These are phyloP conservation scores for Citrus australasica DNA, from an alignment of 345 rosid species.

Conservation along the genomic window DNA sequence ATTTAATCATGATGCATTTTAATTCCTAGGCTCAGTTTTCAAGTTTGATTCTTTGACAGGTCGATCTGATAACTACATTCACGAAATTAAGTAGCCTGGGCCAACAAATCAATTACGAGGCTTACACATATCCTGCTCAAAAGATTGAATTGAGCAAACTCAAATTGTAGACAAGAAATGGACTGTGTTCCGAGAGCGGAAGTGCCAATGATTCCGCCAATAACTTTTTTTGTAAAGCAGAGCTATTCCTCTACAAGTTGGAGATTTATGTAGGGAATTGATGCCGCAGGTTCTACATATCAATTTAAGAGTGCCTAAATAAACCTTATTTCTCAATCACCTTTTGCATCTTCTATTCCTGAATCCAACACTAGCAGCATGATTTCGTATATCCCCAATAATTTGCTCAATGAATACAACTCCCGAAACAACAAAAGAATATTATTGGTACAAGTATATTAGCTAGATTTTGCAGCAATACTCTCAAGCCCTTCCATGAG, in stretches of 20 bases:
- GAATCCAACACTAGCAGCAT: background rate
- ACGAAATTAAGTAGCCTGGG: conserved; percentile 81
- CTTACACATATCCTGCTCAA: conserved; percentile 62
- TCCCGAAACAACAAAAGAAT: background rate
- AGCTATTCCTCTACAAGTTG: background rate
- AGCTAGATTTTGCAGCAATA: too few species aligned
- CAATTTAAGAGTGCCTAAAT: background rate
- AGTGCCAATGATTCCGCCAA: background rate
- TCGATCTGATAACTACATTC: conserved; percentile 82
- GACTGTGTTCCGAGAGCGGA: background rate
- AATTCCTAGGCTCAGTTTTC: background rate
- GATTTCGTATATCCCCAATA: background rate
- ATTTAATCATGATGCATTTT: background rate
- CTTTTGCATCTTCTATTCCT: too few species aligned
- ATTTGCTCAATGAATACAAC: background rate
- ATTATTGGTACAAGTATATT: background rate
- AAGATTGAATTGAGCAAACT: conserved; percentile 76
- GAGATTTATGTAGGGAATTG: background rate
- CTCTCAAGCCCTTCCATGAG: too few species aligned
- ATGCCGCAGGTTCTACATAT: background rate
- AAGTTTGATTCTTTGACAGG: conserved; percentile 40
- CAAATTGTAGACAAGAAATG: conserved; percentile 41
- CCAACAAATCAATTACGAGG: conserved; percentile 86
- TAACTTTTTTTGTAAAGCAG: background rate
- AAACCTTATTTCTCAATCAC: background rate